phyloP scores from a whole-genome alignment of 306 rosid species.

The Prunus padus region DNA sequence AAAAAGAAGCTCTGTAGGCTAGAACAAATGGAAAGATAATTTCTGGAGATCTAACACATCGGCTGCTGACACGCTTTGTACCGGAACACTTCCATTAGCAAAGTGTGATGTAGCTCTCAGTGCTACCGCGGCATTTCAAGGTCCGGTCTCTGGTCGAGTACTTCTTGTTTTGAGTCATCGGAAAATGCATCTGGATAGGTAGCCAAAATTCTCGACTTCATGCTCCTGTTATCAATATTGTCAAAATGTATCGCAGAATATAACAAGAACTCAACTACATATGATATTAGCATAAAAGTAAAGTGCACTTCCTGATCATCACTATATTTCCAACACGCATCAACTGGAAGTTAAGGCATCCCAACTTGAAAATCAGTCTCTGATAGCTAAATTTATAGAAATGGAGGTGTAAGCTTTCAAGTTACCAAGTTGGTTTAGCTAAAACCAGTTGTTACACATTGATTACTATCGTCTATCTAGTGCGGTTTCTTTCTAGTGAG shows the following conservation, averaged over 20 bases:
- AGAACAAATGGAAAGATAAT: background rate
- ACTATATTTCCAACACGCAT: background rate
- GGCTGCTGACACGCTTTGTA: background rate
- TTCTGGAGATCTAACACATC: background rate
- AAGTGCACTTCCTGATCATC: background rate
- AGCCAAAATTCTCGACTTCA: slow-evolving; percentile 71
- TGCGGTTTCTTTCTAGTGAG: background rate
- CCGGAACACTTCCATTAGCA: background rate
- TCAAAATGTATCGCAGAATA: background rate
- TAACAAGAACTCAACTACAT: background rate
- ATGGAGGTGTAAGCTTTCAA: background rate
- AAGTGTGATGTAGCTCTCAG: background rate
- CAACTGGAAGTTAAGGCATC: background rate
- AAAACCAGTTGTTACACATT: background rate
- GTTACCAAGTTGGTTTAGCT: background rate
- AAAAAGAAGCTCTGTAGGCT: background rate
- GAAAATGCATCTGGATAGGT: slow-evolving; percentile 87
- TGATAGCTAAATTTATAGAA: background rate
- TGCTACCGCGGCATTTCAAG: slow-evolving; percentile 70
- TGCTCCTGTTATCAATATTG: slow-evolving; percentile 49
- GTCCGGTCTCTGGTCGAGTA: slow-evolving; percentile 77
- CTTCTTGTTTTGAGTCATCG: slow-evolving; percentile 46
- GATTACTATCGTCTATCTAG: background rate
- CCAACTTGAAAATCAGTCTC: background rate
- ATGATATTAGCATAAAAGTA: background rate